phyloP scores from a whole-genome alignment of 2,329 filamentous ascomycete species.

The Aspergillus ustus region DNA sequence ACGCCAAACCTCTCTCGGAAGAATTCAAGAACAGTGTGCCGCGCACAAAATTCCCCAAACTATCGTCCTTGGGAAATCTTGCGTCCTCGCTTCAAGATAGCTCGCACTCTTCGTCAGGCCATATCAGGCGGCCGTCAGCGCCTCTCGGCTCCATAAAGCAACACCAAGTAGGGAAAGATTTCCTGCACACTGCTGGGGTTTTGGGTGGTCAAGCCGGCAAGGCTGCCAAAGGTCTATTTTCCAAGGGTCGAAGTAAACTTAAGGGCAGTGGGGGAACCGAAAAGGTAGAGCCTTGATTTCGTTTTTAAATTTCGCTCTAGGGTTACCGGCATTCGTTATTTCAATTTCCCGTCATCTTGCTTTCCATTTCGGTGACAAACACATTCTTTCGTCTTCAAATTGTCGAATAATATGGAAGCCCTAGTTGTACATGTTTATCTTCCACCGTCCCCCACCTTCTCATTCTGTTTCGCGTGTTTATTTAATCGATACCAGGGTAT shows the following conservation, averaged over 20 bases:
- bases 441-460: constrained; percentile 3
- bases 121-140: constrained; percentile 42
- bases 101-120: constrained; percentile 38
- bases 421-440: constrained; percentile 5
- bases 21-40: constrained; percentile 37
- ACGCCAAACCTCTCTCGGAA: constrained; percentile 36
- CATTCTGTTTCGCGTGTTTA: constrained; percentile 7
- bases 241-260: constrained; percentile 87
- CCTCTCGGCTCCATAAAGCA: constrained; percentile 52
- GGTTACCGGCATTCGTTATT: constrained; percentile 12
- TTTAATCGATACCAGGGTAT: constrained; percentile 33
- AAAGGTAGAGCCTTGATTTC: constrained; percentile 82
- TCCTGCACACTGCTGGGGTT: constrained; percentile 79
- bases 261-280: constrained; percentile 67
- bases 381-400: not conserved
- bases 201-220: constrained; percentile 72
- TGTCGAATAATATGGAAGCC: constrained; percentile 6
- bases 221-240: constrained; percentile 87
- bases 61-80: constrained; percentile 38
- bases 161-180: constrained; percentile 78
- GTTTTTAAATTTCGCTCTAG: constrained; percentile 30
- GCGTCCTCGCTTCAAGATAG: constrained; percentile 35
- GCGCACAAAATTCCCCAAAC: constrained; percentile 48
- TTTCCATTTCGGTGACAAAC: constrained; percentile 18
- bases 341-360: constrained; percentile 12